These are phyloP conservation scores for Sporothrix protearum DNA, from an alignment of 2,329 filamentous ascomycete species.

Conservation along the genomic window DNA sequence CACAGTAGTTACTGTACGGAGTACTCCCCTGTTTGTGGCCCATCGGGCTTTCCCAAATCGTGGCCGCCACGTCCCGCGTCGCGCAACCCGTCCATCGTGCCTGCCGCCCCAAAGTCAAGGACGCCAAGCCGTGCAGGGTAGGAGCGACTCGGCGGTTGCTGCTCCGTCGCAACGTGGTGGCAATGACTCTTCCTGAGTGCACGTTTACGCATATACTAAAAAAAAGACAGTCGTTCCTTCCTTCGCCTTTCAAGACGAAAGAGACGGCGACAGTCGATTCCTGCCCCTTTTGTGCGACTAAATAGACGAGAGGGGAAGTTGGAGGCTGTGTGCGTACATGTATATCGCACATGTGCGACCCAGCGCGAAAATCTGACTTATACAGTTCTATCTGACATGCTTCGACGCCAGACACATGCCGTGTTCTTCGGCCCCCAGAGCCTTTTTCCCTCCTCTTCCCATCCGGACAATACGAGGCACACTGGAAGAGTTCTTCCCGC, in stretches of 20 bases:
- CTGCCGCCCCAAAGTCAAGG: not conserved
- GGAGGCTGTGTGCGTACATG: not conserved
- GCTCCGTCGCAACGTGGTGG: not conserved
- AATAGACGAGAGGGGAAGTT: not conserved
- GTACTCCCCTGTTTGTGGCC: too few species aligned
- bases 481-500: not conserved
- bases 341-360: not conserved
- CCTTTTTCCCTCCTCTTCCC: not conserved
- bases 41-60: not conserved
- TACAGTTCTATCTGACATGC: not conserved
- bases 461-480: not conserved
- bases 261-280: not conserved
- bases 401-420: not conserved
- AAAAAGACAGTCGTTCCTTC: not conserved
- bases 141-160: slow-evolving; percentile 1
- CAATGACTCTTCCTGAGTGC: not conserved
- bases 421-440: not conserved
- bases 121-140: not conserved
- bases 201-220: not conserved
- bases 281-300: not conserved
- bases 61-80: not conserved
- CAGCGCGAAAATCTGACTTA: not conserved
- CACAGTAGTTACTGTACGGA: too few species aligned
- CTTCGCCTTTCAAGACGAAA: not conserved
- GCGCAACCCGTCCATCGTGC: not conserved